Base-by-base conservation (phyloP, 768 basidiomycete species). In the Boletus reticulatus region DNA sequence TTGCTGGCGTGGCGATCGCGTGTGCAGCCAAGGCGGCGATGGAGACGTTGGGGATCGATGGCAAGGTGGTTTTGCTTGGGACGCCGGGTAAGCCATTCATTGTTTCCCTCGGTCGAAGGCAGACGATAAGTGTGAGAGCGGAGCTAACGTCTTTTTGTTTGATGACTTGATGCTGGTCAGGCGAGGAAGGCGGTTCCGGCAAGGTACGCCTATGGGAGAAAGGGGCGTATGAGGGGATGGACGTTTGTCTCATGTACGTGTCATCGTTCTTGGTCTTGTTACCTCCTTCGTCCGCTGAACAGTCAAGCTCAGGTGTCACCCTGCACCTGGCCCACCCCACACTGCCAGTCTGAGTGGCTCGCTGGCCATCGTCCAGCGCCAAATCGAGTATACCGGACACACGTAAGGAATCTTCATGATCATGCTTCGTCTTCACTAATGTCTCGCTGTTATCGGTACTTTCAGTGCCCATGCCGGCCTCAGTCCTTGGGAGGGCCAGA, bases 401-500 rank as follows among this genome's bases (percentile, higher is more conserved):
- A 88, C 88, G 90, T 89, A 57, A 57, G 78, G 58, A 38, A 37
- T 8, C 12, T 27, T 29, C 9, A 29, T 19, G 14, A 22, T 37
- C 39, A 20, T n/a, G 16, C 22, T 8, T 17, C 7, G 6, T 37
- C 17, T n/a, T 24, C 45, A 13, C 17, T 22, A 17, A 31, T 19
- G 6, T 31, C 27, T 36, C 34, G 6, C 34, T 14, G 14, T 36
- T 6, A 12, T 14, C 8, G n/a, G 2, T n/a, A 2, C 2, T 42
- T 37, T 27, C 53, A 90, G 89, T 17, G 88, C 89, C 6, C 90
- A 91, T 65, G 89, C 89, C 0, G 84, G 84, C 1, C 76, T 88
- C 24, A 87, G 87, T 17, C 92, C 91, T n/a, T 93, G 91, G 91
- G 88, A 92, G 63, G 91, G 89, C 2, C 79, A 76, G 58, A 93